A percentile compares a stretch with the other conserved stretches of the same genome.
Evolutionary conservation across 441 rosid species (phyloP).

Genomic region (Mallotus japonicus): DNA sequence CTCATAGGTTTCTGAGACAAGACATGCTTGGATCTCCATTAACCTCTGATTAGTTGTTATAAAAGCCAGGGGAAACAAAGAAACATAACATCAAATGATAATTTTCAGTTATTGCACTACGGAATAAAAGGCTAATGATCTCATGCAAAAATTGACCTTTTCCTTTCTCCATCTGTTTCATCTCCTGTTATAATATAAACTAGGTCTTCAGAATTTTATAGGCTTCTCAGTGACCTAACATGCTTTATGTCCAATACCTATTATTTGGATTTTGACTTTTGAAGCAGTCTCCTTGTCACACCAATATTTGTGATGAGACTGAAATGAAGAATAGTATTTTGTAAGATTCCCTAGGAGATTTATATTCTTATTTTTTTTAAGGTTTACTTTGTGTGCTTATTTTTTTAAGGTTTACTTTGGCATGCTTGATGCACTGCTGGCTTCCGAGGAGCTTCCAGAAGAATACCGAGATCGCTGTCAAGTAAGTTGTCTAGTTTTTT

Average conservation of each 20-base stretch:
- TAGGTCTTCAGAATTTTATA: not conserved
- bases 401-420: constrained; percentile 66
- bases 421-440: constrained; percentile 75
- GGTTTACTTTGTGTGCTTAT: too few species aligned
- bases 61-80: not conserved
- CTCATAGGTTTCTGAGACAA: not conserved
- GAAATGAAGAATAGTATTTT: not conserved
- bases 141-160: not conserved
- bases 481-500: constrained; percentile 32
- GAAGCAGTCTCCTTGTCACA: not conserved
- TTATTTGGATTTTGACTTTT: not conserved
- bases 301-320: not conserved
- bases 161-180: not conserved
- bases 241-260: not conserved
- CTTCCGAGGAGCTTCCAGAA: constrained; percentile 71
- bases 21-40: not conserved
- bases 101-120: not conserved
- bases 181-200: not conserved
- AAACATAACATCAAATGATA: not conserved
- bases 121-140: not conserved
- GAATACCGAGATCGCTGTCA: constrained; percentile 67
- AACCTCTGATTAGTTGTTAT: not conserved
- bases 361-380: not conserved
- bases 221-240: not conserved
- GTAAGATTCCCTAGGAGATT: not conserved